phyloP scores from a whole-genome alignment of 2,329 filamentous ascomycete species.

The Cytospora schulzeri region DNA sequence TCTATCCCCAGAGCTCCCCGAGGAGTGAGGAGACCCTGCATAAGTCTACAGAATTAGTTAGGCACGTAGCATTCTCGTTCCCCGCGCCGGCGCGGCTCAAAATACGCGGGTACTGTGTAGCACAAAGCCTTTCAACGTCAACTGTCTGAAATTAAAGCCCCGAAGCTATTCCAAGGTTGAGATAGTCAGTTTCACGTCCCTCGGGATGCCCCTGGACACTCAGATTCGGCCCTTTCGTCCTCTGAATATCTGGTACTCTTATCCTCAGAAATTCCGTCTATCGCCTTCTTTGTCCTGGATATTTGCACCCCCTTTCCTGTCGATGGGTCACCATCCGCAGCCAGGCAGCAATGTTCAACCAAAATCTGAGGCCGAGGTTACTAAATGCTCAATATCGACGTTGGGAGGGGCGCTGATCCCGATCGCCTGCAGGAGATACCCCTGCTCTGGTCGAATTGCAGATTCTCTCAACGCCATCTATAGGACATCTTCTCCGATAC shows the following conservation, averaged over 20 bases:
- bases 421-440: not conserved
- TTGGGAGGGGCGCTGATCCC: not conserved
- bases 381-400: not conserved
- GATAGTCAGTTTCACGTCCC: not conserved
- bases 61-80: not conserved
- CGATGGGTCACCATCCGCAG: not conserved
- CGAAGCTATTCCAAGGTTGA: no score
- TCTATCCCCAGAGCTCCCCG: not conserved
- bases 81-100: conserved; percentile 1
- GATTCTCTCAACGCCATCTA: not conserved
- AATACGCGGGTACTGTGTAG: not conserved
- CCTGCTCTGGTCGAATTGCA: not conserved
- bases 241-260: not conserved
- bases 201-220: no score
- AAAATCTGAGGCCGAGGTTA: not conserved
- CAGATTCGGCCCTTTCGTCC: not conserved
- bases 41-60: not conserved
- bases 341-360: not conserved
- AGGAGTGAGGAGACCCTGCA: not conserved
- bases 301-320: not conserved
- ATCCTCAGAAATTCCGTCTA: no score
- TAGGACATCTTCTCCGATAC: not conserved
- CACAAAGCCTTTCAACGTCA: not conserved
- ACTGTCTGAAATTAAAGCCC: not conserved
- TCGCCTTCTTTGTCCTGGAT: no score